These are phyloP conservation scores for Fragosphaeria purpurea DNA, from an alignment of 2,329 filamentous ascomycete genomes.

Conservation along the genomic window DNA sequence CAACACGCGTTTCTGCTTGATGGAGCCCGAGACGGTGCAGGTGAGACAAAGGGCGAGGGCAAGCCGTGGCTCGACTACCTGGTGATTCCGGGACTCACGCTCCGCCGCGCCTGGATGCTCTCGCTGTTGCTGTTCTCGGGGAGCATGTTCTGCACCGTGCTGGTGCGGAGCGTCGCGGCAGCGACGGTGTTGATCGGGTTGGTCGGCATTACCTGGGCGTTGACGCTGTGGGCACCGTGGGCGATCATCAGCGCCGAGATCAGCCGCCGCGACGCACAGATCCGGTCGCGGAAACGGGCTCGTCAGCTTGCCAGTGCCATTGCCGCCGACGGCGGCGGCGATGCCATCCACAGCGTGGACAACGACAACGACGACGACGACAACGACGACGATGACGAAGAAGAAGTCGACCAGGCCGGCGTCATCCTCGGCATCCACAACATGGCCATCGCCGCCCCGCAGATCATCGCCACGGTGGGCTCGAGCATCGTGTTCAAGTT, in stretches of 20 bases:
- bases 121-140: constrained; percentile 75
- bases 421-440: constrained; percentile 94
- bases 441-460: constrained; percentile 82
- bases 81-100: constrained; percentile 72
- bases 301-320: constrained; percentile 11
- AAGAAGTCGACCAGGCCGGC: constrained; percentile 66
- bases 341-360: constrained; percentile 18
- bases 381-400: constrained; percentile 26
- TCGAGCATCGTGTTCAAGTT: constrained; percentile 76
- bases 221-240: constrained; percentile 91
- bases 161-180: constrained; percentile 59
- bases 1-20: not conserved
- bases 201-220: constrained; percentile 83
- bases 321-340: constrained; percentile 7
- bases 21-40: not conserved
- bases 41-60: constrained; percentile 23
- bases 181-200: constrained; percentile 72
- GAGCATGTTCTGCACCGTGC: constrained; percentile 74
- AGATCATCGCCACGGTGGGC: constrained; percentile 79
- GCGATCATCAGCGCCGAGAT: constrained; percentile 92
- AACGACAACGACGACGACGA: constrained; percentile 18
- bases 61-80: constrained; percentile 48
- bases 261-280: constrained; percentile 60
- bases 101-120: constrained; percentile 78
- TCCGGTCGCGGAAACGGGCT: constrained; percentile 28